These are phyloP conservation scores for Cordyceps tenuipes DNA, from an alignment of 2,329 filamentous ascomycete genomes.

Conservation along the genomic window DNA sequence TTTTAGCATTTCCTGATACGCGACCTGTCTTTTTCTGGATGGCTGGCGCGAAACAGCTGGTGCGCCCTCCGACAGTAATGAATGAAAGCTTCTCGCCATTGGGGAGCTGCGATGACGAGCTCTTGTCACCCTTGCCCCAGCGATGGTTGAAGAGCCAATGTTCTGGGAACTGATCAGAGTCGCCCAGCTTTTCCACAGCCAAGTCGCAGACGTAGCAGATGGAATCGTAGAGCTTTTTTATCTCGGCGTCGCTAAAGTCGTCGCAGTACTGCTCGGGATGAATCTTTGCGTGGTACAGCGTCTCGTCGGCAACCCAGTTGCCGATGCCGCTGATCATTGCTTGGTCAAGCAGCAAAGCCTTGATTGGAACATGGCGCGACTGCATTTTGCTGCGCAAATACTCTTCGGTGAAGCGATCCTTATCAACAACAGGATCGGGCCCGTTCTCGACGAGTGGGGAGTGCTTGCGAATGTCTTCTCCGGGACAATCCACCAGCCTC, in stretches of 20 bases:
- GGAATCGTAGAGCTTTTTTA: conserved; percentile 61
- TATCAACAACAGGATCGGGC: conserved; percentile 82
- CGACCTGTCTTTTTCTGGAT: conserved; percentile 71
- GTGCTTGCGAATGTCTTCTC: conserved; percentile 62
- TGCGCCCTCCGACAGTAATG: conserved; percentile 82
- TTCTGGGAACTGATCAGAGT: conserved; percentile 75
- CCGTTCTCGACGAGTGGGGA: conserved; percentile 85
- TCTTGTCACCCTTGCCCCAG: conserved; percentile 85
- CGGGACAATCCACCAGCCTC: conserved; percentile 73
- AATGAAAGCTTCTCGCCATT: conserved; percentile 80
- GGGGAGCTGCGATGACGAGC: conserved; percentile 57
- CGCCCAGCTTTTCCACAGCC: conserved; percentile 69
- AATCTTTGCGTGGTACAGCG: conserved; percentile 78
- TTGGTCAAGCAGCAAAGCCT: conserved; percentile 83
- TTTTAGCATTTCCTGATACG: conserved; percentile 34
- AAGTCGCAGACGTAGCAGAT: conserved; percentile 73
- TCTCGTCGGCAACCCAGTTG: conserved; percentile 95
- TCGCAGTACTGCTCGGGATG: conserved; percentile 93
- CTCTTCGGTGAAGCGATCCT: conserved; percentile 63
- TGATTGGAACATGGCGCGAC: conserved; percentile 76
- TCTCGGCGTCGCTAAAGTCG: conserved; percentile 63
- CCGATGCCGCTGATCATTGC: conserved; percentile 84
- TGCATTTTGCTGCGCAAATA: conserved; percentile 66
- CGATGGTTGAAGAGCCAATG: conserved; percentile 84
- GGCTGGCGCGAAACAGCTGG: conserved; percentile 78